A percentile compares a stretch with the other conserved stretches of the same genome.
These are phyloP conservation scores for Nannochloropsis salina DNA, from an alignment of 108 stramenopile species.

Conservation along the genomic window DNA sequence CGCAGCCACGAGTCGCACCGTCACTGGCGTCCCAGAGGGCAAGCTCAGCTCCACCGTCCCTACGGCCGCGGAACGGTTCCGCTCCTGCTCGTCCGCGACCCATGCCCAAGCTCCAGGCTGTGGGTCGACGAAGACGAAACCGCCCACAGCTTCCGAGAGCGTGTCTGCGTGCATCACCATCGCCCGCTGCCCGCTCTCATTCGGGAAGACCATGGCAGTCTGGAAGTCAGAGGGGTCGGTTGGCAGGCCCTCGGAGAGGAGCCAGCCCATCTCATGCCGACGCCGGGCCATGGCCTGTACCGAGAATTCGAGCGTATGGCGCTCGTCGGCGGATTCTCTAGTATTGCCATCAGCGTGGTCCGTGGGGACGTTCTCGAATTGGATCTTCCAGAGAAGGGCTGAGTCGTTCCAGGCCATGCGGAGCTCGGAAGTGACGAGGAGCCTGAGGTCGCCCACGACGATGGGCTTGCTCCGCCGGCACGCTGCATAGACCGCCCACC, in stretches of 20 bases:
- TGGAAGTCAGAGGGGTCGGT: neutral
- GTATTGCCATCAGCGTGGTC: neutral
- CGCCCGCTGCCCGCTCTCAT: neutral
- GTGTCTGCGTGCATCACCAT: neutral
- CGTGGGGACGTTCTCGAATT: neutral
- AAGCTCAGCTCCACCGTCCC: neutral
- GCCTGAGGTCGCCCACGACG: neutral
- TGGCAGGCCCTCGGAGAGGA: neutral
- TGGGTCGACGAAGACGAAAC: neutral
- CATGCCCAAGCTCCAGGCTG: neutral
- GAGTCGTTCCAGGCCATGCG: conserved; percentile 2
- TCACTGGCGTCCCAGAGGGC: neutral
- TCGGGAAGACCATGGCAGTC: neutral
- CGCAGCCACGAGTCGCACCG: neutral
- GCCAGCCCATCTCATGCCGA: neutral
- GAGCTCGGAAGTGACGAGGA: neutral
- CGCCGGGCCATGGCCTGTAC: neutral
- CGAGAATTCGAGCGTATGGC: neutral
- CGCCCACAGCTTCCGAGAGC: neutral
- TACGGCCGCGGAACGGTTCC: neutral
- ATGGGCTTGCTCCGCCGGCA: conserved; percentile 6
- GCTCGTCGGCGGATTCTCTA: neutral
- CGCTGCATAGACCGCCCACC: neutral
- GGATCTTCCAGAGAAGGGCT: neutral
- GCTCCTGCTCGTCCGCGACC: neutral